phyloP scores from a whole-genome alignment of 805 yeast genomes.

The Dipodascus albidus region DNA sequence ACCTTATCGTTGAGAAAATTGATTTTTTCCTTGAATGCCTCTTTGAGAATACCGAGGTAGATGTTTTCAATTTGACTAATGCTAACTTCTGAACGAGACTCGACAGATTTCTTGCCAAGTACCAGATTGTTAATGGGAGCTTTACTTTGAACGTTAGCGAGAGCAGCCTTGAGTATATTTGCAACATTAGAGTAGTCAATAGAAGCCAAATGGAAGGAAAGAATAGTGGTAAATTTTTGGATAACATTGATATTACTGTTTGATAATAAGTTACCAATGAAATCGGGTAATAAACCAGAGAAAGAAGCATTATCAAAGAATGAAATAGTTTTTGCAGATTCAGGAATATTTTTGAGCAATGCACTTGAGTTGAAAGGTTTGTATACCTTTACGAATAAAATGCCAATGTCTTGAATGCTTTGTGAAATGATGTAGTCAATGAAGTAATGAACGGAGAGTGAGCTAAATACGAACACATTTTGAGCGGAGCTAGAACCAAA shows the following conservation, averaged over 20 bases:
- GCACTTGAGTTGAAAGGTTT: background rate
- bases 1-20: slow-evolving; percentile 44
- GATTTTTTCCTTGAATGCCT: slow-evolving; percentile 46
- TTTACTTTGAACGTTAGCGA: background rate
- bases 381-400: background rate
- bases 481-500: background rate
- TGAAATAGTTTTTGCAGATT: background rate
- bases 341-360: background rate
- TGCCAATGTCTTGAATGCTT: background rate
- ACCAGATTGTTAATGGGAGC: background rate
- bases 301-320: background rate
- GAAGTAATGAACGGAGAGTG: background rate
- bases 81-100: slow-evolving; percentile 32
- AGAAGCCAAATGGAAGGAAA: background rate
- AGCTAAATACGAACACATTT: background rate
- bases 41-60: slow-evolving; percentile 62
- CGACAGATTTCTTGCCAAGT: slow-evolving; percentile 10
- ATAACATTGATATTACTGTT: background rate
- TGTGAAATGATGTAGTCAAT: background rate
- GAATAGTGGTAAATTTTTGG: background rate
- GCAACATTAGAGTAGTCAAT: background rate
- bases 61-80: slow-evolving; percentile 57
- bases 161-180: background rate
- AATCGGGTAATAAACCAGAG: background rate
- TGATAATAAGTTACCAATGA: background rate